Conservation (phyloP, 1,139 yeast genomes). For the Magnusiomyces clavatus region DNA sequence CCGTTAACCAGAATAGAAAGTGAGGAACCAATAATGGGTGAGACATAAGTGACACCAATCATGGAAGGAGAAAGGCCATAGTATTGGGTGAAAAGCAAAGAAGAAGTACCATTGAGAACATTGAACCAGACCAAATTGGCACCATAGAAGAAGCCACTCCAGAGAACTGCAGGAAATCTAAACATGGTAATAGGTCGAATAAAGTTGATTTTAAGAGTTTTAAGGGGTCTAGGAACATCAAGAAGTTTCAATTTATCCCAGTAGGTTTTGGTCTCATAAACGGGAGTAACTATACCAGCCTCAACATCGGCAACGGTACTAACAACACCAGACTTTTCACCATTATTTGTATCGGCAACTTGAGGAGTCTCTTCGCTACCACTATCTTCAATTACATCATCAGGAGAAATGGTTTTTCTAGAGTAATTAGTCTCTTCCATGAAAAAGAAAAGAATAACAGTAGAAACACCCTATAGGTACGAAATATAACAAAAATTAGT, state of each 20-base stretch:
- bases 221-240: slow-evolving; percentile 12
- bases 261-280: slow-evolving; percentile 15
- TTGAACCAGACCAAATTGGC: slow-evolving; percentile 52
- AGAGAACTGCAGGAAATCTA: slow-evolving; percentile 49
- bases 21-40: slow-evolving; percentile 66
- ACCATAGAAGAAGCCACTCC: slow-evolving; percentile 59
- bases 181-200: slow-evolving; percentile 23
- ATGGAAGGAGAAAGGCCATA: slow-evolving; percentile 62
- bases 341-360: slow-evolving; percentile 9
- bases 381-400: slow-evolving; percentile 12
- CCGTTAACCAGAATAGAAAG: slow-evolving; percentile 58
- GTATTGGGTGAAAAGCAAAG: slow-evolving; percentile 46
- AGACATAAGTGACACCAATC: slow-evolving; percentile 72
- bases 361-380: slow-evolving; percentile 10
- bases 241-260: slow-evolving; percentile 35
- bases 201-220: slow-evolving; percentile 20
- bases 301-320: slow-evolving; percentile 12
- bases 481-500: neutral
- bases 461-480: slow-evolving; percentile 47
- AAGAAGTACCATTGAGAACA: slow-evolving; percentile 51
- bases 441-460: slow-evolving; percentile 46
- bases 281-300: slow-evolving; percentile 5
- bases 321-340: no score
- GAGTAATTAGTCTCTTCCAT: slow-evolving; percentile 73
- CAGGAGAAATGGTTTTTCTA: slow-evolving; percentile 31